These are phyloP conservation scores for Blastobotrys aristatus DNA, from an alignment of 1,139 yeast species.

Conservation along the genomic window DNA sequence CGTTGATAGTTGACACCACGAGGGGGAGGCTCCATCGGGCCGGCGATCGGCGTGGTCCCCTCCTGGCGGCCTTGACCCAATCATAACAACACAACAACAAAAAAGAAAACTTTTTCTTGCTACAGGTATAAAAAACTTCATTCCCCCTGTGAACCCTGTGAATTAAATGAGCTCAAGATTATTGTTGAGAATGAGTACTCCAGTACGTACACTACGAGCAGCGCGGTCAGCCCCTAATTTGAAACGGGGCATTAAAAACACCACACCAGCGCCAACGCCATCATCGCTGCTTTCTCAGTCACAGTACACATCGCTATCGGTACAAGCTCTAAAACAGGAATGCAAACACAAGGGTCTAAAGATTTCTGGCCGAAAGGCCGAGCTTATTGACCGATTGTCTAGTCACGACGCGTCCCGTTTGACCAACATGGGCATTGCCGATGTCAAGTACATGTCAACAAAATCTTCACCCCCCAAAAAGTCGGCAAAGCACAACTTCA, in stretches of 20 bases:
- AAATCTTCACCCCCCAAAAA: conserved; percentile 33
- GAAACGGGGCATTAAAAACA: conserved; percentile 26
- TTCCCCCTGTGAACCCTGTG: not conserved
- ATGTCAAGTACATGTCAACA: conserved; percentile 5
- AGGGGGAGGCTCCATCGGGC: no score
- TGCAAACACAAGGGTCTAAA: conserved; percentile 53
- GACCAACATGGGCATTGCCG: conserved; percentile 28
- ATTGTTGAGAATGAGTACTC: not conserved
- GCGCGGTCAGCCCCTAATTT: conserved; percentile 21
- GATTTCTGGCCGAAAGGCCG: conserved; percentile 51
- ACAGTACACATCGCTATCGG: conserved; percentile 39
- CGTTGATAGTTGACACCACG: no score
- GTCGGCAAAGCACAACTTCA: conserved; percentile 31
- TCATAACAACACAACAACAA: no score
- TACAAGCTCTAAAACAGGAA: conserved; percentile 47
- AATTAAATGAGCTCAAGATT: not conserved
- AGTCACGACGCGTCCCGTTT: conserved; percentile 31
- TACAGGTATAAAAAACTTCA: not conserved
- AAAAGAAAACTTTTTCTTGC: no score
- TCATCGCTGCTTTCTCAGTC: conserved; percentile 30
- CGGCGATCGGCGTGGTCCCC: no score
- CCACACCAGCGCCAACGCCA: conserved; percentile 33
- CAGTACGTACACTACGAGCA: conserved; percentile 15
- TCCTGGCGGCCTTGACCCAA: no score
- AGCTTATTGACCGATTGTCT: conserved; percentile 46